phyloP scores from a whole-genome alignment of 2,329 filamentous ascomycete genomes.

The Leptographium flavum region DNA sequence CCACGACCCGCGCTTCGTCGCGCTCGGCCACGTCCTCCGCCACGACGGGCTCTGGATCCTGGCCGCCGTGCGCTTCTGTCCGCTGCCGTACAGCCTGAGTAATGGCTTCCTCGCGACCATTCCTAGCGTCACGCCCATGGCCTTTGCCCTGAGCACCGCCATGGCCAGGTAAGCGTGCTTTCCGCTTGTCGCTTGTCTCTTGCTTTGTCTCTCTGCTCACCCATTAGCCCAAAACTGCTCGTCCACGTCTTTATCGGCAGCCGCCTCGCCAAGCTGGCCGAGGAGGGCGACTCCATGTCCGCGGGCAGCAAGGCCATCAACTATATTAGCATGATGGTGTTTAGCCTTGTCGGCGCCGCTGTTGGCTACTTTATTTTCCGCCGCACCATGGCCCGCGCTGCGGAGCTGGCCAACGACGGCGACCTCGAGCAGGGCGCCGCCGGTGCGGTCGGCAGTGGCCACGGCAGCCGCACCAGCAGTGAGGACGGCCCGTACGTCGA shows the following conservation, averaged over 20 bases:
- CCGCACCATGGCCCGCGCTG: constrained; percentile 48
- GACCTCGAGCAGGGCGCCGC: constrained; percentile 23
- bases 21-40: constrained; percentile 74
- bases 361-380: constrained; percentile 81
- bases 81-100: constrained; percentile 79
- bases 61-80: constrained; percentile 83
- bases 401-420: constrained; percentile 32
- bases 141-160: constrained; percentile 71
- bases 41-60: constrained; percentile 81
- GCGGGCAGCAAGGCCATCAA: constrained; percentile 64
- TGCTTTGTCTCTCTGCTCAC: not conserved
- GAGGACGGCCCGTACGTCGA: constrained; percentile 14
- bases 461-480: not conserved
- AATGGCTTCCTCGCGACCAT: constrained; percentile 94
- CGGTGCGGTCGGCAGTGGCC: constrained; percentile 26
- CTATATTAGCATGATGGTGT: constrained; percentile 65
- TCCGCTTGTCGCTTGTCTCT: not conserved
- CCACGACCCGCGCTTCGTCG: constrained; percentile 74
- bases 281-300: constrained; percentile 73
- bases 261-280: constrained; percentile 68
- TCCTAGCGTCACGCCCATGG: constrained; percentile 63
- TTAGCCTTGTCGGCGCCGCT: constrained; percentile 53
- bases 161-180: constrained; percentile 40
- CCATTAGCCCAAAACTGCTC: constrained; percentile 60
- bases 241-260: constrained; percentile 88